Percentiles rank a stretch among this genome's conserved stretches.
Conservation (phyloP, 768 basidiomycete species). For the Suillus plorans region DNA sequence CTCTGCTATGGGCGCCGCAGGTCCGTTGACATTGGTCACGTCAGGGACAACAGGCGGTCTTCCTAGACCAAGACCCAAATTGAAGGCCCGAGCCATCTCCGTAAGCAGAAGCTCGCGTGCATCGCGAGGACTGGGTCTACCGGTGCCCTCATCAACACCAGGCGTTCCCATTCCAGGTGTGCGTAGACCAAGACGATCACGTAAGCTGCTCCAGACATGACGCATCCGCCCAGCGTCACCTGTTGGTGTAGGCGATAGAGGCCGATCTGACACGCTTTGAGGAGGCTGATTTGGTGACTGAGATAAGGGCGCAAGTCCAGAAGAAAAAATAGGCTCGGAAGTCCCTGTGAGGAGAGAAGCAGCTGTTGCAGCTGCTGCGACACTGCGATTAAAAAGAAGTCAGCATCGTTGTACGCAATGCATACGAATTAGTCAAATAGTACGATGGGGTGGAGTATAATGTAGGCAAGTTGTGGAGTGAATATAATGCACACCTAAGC, state of each 20-base stretch:
- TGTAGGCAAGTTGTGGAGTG: constrained; percentile 1
- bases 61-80: constrained; percentile 61
- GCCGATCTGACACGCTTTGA: constrained; percentile 27
- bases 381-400: constrained; percentile 41
- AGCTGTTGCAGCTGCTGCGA: constrained; percentile 90
- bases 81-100: constrained; percentile 81
- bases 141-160: constrained; percentile 11
- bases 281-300: constrained; percentile 16
- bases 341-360: constrained; percentile 79
- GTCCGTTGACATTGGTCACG: constrained; percentile 14
- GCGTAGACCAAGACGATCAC: constrained; percentile 64
- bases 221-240: constrained; percentile 47
- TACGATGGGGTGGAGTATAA: not conserved
- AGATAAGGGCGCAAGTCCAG: constrained; percentile 46
- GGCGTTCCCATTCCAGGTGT: constrained; percentile 21
- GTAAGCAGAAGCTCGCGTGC: constrained; percentile 72
- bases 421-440: constrained; percentile 7
- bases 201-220: constrained; percentile 65
- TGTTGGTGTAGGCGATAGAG: constrained; percentile 43
- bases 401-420: not conserved
- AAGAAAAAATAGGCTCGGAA: constrained; percentile 61
- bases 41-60: constrained; percentile 17
- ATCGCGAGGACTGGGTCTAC: constrained; percentile 32
- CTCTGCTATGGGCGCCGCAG: not conserved
- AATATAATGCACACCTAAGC: constrained; percentile 56